These are phyloP conservation scores for Malus hybrid DNA, from an alignment of 331 rosid species.

Conservation along the genomic window DNA sequence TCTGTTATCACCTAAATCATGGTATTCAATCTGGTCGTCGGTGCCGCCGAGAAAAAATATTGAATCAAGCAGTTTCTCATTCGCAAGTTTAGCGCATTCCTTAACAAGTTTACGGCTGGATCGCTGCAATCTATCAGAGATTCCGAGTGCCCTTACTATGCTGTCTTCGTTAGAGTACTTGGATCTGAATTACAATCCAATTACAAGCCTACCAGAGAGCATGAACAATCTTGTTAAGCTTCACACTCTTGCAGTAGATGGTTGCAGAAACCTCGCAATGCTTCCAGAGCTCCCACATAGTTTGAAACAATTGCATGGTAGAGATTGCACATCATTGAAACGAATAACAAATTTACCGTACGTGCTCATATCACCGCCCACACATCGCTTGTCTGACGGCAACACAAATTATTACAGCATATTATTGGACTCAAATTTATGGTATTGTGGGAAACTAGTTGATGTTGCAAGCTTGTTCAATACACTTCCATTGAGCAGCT, in stretches of 20 bases:
- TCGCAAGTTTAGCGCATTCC: background rate
- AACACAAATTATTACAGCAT: no score
- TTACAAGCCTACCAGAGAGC: background rate
- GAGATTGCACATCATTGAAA: no score
- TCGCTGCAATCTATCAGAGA: background rate
- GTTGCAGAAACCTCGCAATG: background rate
- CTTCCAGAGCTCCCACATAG: slow-evolving; percentile 6
- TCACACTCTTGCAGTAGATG: background rate
- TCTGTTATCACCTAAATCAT: background rate
- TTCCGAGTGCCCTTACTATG: background rate
- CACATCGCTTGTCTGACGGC: no score
- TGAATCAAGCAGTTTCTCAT: background rate
- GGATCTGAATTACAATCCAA: background rate
- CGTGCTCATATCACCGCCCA: no score
- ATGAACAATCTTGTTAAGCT: background rate
- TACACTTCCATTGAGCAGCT: background rate
- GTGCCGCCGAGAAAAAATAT: background rate
- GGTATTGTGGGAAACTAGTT: background rate
- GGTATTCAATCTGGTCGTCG: background rate
- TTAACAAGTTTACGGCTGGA: background rate
- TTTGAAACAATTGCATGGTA: no score
- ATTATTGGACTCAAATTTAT: background rate
- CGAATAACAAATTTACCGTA: no score
- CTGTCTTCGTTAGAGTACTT: background rate
- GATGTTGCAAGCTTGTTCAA: background rate